phyloP scores from a whole-genome alignment of 352 stramenopile species.

The Phytophthora rubi region DNA sequence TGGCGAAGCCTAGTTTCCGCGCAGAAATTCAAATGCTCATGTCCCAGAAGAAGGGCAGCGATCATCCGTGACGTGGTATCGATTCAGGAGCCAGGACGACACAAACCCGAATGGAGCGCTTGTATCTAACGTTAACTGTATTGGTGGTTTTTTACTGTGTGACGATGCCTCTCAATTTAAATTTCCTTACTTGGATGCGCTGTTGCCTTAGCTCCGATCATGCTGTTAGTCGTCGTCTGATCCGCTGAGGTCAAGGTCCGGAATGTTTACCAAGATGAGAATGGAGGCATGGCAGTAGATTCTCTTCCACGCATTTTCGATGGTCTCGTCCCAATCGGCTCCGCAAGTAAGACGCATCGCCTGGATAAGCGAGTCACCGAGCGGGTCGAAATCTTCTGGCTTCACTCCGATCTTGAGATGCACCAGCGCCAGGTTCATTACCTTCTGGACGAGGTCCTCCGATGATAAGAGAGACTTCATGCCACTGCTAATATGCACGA shows the following conservation, averaged over 20 bases:
- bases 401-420: constrained; percentile 79
- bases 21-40: constrained; percentile 46
- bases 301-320: constrained; percentile 57
- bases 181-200: neutral
- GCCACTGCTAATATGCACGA: constrained; percentile 68
- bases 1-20: constrained; percentile 56
- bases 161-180: neutral
- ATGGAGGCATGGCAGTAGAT: constrained; percentile 72
- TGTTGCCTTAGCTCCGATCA: neutral
- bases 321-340: constrained; percentile 51
- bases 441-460: constrained; percentile 63
- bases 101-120: neutral
- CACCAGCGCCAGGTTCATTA: constrained; percentile 60
- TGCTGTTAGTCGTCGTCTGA: constrained; percentile 38
- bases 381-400: constrained; percentile 64
- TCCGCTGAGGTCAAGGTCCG: constrained; percentile 57
- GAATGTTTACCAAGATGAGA: constrained; percentile 72
- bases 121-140: neutral
- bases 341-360: constrained; percentile 62
- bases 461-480: constrained; percentile 68
- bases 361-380: constrained; percentile 65
- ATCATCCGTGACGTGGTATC: constrained; percentile 4
- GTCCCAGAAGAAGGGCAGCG: constrained; percentile 26
- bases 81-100: neutral
- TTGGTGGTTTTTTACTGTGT: neutral